Conservation (phyloP, 495 filamentous ascomycete species). For the Amorphotheca resinae region DNA sequence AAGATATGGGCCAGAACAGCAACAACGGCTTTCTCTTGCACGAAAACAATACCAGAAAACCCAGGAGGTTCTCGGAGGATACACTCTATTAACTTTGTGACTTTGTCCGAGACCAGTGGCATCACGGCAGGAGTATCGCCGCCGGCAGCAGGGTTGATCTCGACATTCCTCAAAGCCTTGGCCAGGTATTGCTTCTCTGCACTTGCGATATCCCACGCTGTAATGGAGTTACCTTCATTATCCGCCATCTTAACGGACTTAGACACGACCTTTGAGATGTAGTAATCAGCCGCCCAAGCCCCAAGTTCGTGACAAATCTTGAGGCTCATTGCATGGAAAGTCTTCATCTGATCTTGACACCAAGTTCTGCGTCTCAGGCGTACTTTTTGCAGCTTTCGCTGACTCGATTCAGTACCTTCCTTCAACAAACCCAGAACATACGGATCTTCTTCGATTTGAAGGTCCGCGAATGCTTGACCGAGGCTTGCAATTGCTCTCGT, state of each 20-base stretch:
- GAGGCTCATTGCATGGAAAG: constrained; percentile 35
- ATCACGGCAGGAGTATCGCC: constrained; percentile 17
- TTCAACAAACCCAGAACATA: constrained; percentile 41
- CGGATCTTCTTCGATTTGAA: constrained; percentile 61
- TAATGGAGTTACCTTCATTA: constrained; percentile 20
- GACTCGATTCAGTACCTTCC: constrained; percentile 25
- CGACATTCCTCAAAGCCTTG: constrained; percentile 34
- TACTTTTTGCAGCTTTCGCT: constrained; percentile 31
- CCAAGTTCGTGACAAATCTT: constrained; percentile 58
- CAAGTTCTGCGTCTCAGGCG: constrained; percentile 45
- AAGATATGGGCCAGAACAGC: constrained; percentile 55
- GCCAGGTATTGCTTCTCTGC: constrained; percentile 50
- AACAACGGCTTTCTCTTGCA: constrained; percentile 57
- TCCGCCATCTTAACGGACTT: constrained; percentile 30
- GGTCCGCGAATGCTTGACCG: constrained; percentile 23
- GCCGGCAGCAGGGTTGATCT: constrained; percentile 19
- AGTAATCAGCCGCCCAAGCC: constrained; percentile 59
- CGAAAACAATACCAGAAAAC: constrained; percentile 59
- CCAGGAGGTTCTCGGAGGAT: constrained; percentile 20
- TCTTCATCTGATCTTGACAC: constrained; percentile 49
- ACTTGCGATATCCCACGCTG: constrained; percentile 7
- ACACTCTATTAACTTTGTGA: constrained; percentile 23
- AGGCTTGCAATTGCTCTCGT: constrained; percentile 27
- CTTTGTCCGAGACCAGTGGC: constrained; percentile 21
- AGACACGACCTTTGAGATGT: constrained; percentile 43